Evolutionary conservation across 1,284 basidiomycete species (phyloP), one percentile per base, ranked within the genome.

Genomic region (Pulveroboletus sp.): DNA sequence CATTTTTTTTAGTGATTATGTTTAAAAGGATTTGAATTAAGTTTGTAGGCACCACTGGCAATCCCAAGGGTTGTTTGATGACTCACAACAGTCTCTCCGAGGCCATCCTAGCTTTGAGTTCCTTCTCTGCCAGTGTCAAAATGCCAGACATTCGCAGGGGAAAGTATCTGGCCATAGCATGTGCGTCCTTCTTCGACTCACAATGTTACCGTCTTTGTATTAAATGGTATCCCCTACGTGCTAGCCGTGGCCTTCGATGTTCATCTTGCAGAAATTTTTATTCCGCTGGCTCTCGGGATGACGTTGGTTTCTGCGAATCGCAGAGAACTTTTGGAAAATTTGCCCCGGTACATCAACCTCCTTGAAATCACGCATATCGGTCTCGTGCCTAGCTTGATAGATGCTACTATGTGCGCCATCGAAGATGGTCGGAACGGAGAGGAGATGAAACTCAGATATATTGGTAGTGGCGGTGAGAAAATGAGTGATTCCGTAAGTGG

Each of bases 41-140:
- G 17, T 46, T 43, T 40, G 19, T 39, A 80, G 79, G 80, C 8
- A 82, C 80, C 3, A 82, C 80, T 3, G 81, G 81, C 36, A 79
- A 73, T 43, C 81, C 81, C 2, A 82, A 82, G 61, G 81, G 81
- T n/a, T 82, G 81, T 62, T 65, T 82, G n/a, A 61, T 80, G 36
- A 80, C 77, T 15, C 76, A 82, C 56, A 56, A 65, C 13, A 78
- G 79, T 12, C 68, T 81, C 16, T 63, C 70, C 17, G 74, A 78
- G 61, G 80, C 77, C 4, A 74, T 78, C 24, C 60, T 75, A 48
- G 75, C 77, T 17, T 61, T 81, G 33, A 73, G 74, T 52, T 73
- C 66, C 43, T 72, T 75, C 21, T 63, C 76, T n/a, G 71, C 74
- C 11, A 60, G 72, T 26, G 74, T 75, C 37, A 66, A 65, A 26